Conservation (phyloP, 169 alveolate species). For the Babesia ovata region DNA sequence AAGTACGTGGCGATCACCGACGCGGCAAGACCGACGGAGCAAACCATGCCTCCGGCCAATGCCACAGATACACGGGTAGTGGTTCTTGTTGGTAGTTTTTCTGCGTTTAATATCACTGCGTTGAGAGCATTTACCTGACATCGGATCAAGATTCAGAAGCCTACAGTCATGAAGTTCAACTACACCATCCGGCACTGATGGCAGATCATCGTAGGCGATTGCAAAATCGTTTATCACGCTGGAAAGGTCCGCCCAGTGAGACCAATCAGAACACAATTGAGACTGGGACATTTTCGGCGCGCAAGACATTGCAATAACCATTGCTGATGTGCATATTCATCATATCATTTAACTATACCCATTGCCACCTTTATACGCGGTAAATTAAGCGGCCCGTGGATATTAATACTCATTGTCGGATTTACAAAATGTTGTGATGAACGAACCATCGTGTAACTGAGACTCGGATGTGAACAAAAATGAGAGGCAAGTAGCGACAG, state of each 20-base stretch:
- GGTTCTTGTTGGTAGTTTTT: neutral
- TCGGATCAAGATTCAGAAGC: constrained; percentile 23
- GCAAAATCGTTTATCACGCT: constrained; percentile 6
- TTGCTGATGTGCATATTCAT: neutral
- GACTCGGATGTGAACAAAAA: too few species aligned
- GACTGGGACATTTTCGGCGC: neutral
- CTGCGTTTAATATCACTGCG: neutral
- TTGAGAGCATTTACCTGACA: constrained; percentile 6
- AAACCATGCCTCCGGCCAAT: constrained; percentile 44
- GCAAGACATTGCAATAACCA: neutral
- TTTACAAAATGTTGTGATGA: too few species aligned
- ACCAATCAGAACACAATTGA: constrained; percentile 21
- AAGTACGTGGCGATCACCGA: constrained; percentile 40
- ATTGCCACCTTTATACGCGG: too few species aligned
- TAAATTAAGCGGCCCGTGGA: too few species aligned
- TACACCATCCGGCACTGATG: neutral
- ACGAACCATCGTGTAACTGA: too few species aligned
- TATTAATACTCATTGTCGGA: too few species aligned
- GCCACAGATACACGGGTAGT: constrained; percentile 5
- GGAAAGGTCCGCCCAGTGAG: constrained; percentile 22
- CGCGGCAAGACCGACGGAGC: constrained; percentile 30
- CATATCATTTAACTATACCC: too few species aligned
- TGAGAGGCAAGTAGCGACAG: too few species aligned
- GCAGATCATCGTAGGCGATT: constrained; percentile 2
- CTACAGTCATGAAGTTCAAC: neutral